These are phyloP conservation scores for Rosa multiflora DNA, from an alignment of 306 rosid genomes.

Conservation along the genomic window DNA sequence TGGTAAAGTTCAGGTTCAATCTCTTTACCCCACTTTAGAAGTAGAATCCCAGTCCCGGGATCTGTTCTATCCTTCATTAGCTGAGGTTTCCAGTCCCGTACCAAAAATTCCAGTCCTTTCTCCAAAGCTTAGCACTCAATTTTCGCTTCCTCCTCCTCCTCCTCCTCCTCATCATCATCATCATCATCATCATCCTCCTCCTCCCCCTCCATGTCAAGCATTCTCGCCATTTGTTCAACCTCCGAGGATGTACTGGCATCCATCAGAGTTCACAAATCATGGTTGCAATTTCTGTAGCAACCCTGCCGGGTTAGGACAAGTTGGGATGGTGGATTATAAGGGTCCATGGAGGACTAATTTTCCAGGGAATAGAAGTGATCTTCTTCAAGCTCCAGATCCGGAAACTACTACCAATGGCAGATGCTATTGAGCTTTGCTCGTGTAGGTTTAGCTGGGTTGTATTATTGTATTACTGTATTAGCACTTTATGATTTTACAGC, in stretches of 20 bases:
- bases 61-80: slow-evolving; percentile 13
- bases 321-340: slow-evolving; percentile 1
- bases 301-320: slow-evolving; percentile 4
- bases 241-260: neutral
- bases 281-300: slow-evolving; percentile 10
- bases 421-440: slow-evolving; percentile 7
- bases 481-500: neutral
- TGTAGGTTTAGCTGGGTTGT: neutral
- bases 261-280: slow-evolving; percentile 4
- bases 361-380: neutral
- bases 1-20: neutral
- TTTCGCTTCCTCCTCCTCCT: neutral
- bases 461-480: neutral
- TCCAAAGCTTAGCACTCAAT: neutral
- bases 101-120: slow-evolving; percentile 17
- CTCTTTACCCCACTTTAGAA: slow-evolving; percentile 17
- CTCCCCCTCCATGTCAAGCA: neutral
- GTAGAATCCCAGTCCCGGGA: slow-evolving; percentile 8
- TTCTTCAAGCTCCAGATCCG: slow-evolving; percentile 1
- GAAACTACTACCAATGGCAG: slow-evolving; percentile 10
- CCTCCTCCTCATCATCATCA: neutral
- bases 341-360: slow-evolving; percentile 7
- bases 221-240: neutral
- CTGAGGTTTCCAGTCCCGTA: slow-evolving; percentile 3
- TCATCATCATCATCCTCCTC: neutral